These are phyloP conservation scores for Alternaria sp. DNA, from an alignment of 2,329 filamentous ascomycete species.

Conservation along the genomic window DNA sequence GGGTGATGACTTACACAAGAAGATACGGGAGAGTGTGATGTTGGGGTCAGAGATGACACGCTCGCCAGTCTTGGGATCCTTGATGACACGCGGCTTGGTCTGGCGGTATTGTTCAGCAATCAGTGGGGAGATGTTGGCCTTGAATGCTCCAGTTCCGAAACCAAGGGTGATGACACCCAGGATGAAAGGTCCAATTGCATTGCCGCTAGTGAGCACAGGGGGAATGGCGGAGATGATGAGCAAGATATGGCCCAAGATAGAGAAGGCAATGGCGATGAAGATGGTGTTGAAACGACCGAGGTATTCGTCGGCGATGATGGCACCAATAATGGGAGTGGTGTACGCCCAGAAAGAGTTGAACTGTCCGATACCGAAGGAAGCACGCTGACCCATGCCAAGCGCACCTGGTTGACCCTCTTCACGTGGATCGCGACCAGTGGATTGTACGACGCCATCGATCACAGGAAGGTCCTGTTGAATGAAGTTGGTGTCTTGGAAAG, in stretches of 20 bases:
- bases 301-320: slow-evolving; percentile 66
- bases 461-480: slow-evolving; percentile 48
- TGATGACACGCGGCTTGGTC: slow-evolving; percentile 65
- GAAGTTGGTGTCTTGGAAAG: slow-evolving; percentile 50
- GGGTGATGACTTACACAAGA: slow-evolving; percentile 28
- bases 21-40: slow-evolving; percentile 73
- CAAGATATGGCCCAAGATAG: slow-evolving; percentile 63
- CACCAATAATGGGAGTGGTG: slow-evolving; percentile 59
- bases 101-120: slow-evolving; percentile 75
- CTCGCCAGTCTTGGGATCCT: slow-evolving; percentile 64
- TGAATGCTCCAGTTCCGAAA: slow-evolving; percentile 59
- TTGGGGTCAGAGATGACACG: slow-evolving; percentile 76
- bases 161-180: slow-evolving; percentile 60
- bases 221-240: slow-evolving; percentile 64
- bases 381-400: slow-evolving; percentile 49
- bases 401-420: slow-evolving; percentile 47
- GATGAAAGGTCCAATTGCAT: slow-evolving; percentile 61
- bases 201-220: slow-evolving; percentile 54
- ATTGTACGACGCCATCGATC: slow-evolving; percentile 46
- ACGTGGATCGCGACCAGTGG: slow-evolving; percentile 42
- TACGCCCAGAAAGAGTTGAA: slow-evolving; percentile 55
- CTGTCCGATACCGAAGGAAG: slow-evolving; percentile 48
- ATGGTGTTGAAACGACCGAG: slow-evolving; percentile 71
- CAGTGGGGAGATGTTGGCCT: slow-evolving; percentile 65
- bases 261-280: slow-evolving; percentile 57